These are phyloP conservation scores for Exserohilum turcica DNA, from an alignment of 2,329 filamentous ascomycete genomes.

Conservation along the genomic window DNA sequence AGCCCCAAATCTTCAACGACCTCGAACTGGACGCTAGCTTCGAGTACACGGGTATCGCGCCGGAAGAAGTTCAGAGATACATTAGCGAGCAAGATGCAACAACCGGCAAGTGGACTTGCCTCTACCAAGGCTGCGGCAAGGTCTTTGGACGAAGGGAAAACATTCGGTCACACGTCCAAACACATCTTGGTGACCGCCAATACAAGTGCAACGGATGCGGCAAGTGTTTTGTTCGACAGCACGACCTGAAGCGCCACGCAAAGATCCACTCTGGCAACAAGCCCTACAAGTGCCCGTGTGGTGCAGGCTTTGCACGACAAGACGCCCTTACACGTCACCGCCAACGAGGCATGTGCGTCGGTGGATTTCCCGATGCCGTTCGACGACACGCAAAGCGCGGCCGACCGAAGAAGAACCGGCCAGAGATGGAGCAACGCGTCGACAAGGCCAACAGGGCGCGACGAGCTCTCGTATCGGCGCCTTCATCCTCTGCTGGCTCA, in stretches of 20 bases:
- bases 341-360: constrained; percentile 94
- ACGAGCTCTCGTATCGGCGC: constrained; percentile 40
- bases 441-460: constrained; percentile 63
- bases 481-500: constrained; percentile 44
- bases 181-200: constrained; percentile 93
- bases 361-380: constrained; percentile 82
- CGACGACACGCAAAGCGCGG: constrained; percentile 71
- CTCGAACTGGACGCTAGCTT: constrained; percentile 65
- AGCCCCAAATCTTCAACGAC: constrained; percentile 43
- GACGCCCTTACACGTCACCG: constrained; percentile 93
- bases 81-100: constrained; percentile 54
- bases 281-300: constrained; percentile 91
- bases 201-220: constrained; percentile 91
- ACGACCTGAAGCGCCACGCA: constrained; percentile 94
- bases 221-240: constrained; percentile 95
- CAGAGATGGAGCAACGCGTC: constrained; percentile 62
- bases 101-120: constrained; percentile 55
- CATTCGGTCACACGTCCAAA: constrained; percentile 98
- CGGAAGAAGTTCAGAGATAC: constrained; percentile 69
- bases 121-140: constrained; percentile 76
- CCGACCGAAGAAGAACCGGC: constrained; percentile 66
- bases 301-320: constrained; percentile 91
- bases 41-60: constrained; percentile 80
- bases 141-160: constrained; percentile 97
- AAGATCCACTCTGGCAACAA: constrained; percentile 98